These are phyloP conservation scores for Nemania abortiva DNA, from an alignment of 2,329 filamentous ascomycete genomes.

Conservation along the genomic window DNA sequence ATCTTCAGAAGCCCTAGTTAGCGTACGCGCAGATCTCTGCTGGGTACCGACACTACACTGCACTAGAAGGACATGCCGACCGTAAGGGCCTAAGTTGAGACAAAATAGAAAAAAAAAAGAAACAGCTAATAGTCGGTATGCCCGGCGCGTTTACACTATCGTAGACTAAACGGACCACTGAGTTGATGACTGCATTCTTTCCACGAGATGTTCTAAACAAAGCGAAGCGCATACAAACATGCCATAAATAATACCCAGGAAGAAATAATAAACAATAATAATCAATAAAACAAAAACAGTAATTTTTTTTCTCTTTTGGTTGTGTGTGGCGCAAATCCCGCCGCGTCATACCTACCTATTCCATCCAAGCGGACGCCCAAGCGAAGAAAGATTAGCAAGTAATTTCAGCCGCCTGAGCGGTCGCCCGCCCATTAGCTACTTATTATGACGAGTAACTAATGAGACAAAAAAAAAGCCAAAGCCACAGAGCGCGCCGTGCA, in stretches of 20 bases:
- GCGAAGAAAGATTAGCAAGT: neutral
- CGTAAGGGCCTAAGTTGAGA: no score
- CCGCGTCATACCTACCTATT: conserved; percentile 5
- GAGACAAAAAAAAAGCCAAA: neutral
- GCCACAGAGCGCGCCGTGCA: conserved; percentile 27
- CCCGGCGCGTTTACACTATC: neutral
- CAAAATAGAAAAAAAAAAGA: no score
- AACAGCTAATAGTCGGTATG: neutral
- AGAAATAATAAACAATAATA: neutral
- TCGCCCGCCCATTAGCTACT: neutral
- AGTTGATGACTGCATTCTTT: neutral
- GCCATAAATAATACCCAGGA: neutral
- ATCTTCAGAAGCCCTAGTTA: neutral
- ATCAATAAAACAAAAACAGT: neutral
- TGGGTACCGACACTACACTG: neutral
- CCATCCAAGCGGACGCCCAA: neutral
- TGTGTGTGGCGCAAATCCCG: conserved; percentile 3
- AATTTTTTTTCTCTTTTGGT: neutral
- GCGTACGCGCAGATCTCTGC: neutral
- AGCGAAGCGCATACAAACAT: neutral
- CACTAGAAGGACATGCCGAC: neutral
- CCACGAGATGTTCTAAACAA: neutral
- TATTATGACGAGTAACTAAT: neutral
- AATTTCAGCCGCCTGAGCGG: conserved; percentile 8
- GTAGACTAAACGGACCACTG: no score